Base-by-base conservation (phyloP, 2,329 filamentous ascomycete genomes). In the Verticillium longisporum region DNA sequence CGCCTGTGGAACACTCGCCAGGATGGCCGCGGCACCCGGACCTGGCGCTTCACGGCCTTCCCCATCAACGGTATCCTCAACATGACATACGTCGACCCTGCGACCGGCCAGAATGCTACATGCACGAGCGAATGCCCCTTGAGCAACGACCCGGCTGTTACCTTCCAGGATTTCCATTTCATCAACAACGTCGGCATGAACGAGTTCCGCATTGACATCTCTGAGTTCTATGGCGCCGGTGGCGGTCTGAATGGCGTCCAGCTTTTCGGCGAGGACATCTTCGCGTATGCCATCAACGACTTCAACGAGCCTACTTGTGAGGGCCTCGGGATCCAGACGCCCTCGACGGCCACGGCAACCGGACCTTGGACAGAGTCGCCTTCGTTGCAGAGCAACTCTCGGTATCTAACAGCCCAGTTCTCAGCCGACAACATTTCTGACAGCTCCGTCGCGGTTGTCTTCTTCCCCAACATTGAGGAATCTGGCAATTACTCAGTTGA, bases 51-150 rank as follows among this genome's bases (percentile, higher is more conserved):
- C 71, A 91, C 91, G 26, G 91, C 92, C 18, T 78, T 94, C 62
- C 93, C 94, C 5, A 86, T 94, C 69, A 88, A 90, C 64, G 95
- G 95, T 59, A 97, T 99, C 72, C 91, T 99, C 87, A 97, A 98
- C 75, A 83, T 99, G 70, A 96, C 92, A 41, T 98, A 95, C 68
- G 87, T 88, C 65, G 92, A 98, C 69, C 88, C 89, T 31, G 78
- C 72, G 45, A 89, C 85, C 1, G 89, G 89, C 32, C 77, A 84
- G 58, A 88, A 88, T 60, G 76, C 79, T 34, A 87, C 83, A 61
- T 99, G 95, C 76, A 92, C 93, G 59, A 88, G 87, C 63, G 83
- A 86, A 69, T 99, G 95, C 68, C 91, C 93, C n/a, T 82, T 99
- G 56, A 92, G 90, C 64, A 80, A 87, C 69, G 86, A 91, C 68